These are phyloP conservation scores for Magnusiomyces clavatus DNA, from an alignment of 1,139 yeast species.

Conservation along the genomic window DNA sequence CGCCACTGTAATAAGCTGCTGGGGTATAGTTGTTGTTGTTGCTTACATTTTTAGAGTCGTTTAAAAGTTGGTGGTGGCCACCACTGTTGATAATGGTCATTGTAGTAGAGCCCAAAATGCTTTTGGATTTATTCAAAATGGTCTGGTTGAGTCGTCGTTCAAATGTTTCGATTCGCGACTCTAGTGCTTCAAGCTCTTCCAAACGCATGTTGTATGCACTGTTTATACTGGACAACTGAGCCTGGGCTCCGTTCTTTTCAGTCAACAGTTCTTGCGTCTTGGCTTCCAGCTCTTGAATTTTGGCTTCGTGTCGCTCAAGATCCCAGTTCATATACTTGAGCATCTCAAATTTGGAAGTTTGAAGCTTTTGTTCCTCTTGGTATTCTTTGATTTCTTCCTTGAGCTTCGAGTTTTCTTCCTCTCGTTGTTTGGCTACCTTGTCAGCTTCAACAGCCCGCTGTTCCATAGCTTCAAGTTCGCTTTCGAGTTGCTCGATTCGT, in stretches of 20 bases:
- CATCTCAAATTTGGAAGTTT: slow-evolving; percentile 3
- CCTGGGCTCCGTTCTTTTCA: slow-evolving; percentile 21
- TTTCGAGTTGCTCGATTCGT: slow-evolving; percentile 4
- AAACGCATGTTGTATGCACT: slow-evolving; percentile 23
- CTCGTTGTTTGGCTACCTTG: slow-evolving; percentile 13
- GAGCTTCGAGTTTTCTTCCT: slow-evolving; percentile 11
- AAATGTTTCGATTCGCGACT: slow-evolving; percentile 25
- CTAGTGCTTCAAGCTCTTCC: slow-evolving; percentile 25
- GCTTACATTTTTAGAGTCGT: neutral
- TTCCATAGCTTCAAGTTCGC: neutral
- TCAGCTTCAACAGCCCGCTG: slow-evolving; percentile 10
- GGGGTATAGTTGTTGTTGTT: neutral
- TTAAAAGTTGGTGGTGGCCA: neutral
- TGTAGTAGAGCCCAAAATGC: slow-evolving; percentile 30
- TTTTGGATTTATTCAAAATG: slow-evolving; percentile 28
- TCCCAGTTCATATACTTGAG: slow-evolving; percentile 12
- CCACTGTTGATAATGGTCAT: slow-evolving; percentile 24
- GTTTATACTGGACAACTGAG: slow-evolving; percentile 22
- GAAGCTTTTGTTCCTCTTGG: neutral
- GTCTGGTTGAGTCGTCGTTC: slow-evolving; percentile 24
- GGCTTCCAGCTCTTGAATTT: slow-evolving; percentile 14
- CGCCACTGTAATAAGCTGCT: neutral
- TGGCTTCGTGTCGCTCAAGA: slow-evolving; percentile 16
- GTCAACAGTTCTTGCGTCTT: slow-evolving; percentile 19
- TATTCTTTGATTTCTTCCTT: slow-evolving; percentile 12